These are phyloP conservation scores for Xylariaceae sp. DNA, from an alignment of 2,329 filamentous ascomycete genomes.

Conservation along the genomic window DNA sequence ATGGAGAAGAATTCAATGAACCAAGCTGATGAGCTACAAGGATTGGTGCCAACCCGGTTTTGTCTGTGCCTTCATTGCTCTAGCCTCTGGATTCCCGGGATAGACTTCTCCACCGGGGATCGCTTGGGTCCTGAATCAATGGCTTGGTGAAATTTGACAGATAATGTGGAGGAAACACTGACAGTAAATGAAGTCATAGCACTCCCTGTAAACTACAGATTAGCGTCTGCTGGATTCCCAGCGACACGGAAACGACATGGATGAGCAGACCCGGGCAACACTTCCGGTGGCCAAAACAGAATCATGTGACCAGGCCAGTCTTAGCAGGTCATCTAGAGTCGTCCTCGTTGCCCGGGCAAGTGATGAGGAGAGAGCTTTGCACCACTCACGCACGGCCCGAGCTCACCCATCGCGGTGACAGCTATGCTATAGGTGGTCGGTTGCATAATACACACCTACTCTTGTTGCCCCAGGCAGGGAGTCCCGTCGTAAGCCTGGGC, in stretches of 20 bases:
- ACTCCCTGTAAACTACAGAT: conserved; percentile 2
- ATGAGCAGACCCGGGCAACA: not conserved
- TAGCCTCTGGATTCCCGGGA: conserved; percentile 16
- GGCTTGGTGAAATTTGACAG: conserved; percentile 19
- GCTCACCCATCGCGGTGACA: too few relatives aligned
- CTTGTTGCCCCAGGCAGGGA: too few relatives aligned
- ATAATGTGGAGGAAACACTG: conserved; percentile 17
- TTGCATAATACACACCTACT: too few relatives aligned
- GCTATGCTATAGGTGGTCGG: too few relatives aligned
- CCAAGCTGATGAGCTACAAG: conserved; percentile 15
- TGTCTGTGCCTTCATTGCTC: conserved; percentile 7
- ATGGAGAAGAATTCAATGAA: not conserved
- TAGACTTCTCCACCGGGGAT: conserved; percentile 16
- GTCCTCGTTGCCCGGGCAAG: not conserved
- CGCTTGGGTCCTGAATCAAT: conserved; percentile 16
- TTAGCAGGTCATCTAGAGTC: not conserved
- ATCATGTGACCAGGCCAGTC: not conserved
- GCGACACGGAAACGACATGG: not conserved
- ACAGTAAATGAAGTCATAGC: conserved; percentile 11
- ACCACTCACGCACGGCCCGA: not conserved
- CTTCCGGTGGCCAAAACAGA: not conserved
- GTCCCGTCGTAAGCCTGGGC: not conserved
- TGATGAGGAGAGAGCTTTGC: not conserved
- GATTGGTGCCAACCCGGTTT: conserved; percentile 14
- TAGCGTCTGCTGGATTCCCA: not conserved